These are phyloP conservation scores for Phlebiopsis flavidoalba DNA, from an alignment of 768 basidiomycete genomes.

Conservation along the genomic window DNA sequence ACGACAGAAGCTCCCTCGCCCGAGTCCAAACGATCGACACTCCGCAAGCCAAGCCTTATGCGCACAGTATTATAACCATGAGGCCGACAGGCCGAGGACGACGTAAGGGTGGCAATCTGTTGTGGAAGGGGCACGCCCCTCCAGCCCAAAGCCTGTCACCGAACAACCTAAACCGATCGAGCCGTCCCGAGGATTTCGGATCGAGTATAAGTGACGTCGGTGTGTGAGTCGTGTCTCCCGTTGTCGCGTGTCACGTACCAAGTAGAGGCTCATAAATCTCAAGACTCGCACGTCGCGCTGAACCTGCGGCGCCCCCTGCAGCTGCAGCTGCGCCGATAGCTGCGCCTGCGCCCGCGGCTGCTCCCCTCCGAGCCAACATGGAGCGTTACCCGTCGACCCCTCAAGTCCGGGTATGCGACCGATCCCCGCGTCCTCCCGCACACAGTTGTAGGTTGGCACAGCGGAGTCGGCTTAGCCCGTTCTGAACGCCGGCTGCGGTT, in stretches of 20 bases:
- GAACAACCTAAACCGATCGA: not conserved
- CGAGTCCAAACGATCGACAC: conserved; percentile 20
- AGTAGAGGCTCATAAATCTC: not conserved
- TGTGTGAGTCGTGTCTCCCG: no score
- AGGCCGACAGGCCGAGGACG: conserved; percentile 1
- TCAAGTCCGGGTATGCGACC: conserved; percentile 8
- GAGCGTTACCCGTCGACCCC: not conserved
- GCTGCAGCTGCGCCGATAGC: not conserved
- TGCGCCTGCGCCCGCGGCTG: not conserved
- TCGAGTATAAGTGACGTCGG: no score
- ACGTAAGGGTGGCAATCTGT: conserved; percentile 7
- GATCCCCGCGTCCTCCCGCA: conserved; percentile 20
- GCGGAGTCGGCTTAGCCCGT: conserved; percentile 22
- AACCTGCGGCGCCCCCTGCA: not conserved
- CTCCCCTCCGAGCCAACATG: not conserved
- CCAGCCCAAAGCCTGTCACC: not conserved
- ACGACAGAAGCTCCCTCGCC: not conserved
- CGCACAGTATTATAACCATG: conserved; percentile 16
- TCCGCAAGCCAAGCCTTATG: conserved; percentile 20
- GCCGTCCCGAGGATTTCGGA: conserved; percentile 18
- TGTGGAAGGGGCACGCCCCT: not conserved
- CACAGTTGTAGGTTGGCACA: no score
- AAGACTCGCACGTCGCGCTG: not conserved
- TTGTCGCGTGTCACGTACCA: not conserved
- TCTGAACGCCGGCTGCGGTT: conserved; percentile 24